Evolutionary conservation across 805 yeast species (phyloP), one percentile per base, ranked within the genome.

Genomic region (Myxozyma sirexii): DNA sequence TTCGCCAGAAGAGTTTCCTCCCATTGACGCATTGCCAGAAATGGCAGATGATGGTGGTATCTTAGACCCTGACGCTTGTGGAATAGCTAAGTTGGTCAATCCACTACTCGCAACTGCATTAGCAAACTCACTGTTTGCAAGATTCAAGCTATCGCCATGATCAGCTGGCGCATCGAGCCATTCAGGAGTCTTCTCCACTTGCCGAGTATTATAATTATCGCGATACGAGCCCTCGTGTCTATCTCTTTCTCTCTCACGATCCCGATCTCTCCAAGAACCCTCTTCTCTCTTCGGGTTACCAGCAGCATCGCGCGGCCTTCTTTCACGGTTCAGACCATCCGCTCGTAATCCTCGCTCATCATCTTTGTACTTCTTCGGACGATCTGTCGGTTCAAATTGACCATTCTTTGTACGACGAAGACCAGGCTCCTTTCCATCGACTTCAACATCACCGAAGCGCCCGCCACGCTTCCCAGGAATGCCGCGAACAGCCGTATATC

Each of bases 241-340:
- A 6, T 44, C 53, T 2, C 54, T 42, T 10, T 57, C 59, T 15
- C 37, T 47, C 10, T 54, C 59, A 15, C 55, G 48, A 44, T 57
- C 59, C 3, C 64, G 56, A 24, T 60, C 59, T 24, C 64, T 54
- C 64, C 64, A 61, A 4, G 62, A 61, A 5, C 60, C 57, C 15
- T 56, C 63, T n/a, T 56, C 62, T 27, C 56, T 45, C 35, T 35
- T 58, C 5, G 49, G 21, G n/a, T 19, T 31, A 12, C 41, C 38
- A n/a, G 54, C 15, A 12, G 10, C 19, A 4, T 51, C 60, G 17
- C 53, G 50, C 12, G 57, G 8, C 6, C 54, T 43, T 48, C 61
- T 37, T 15, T 53, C 61, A 12, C 61, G 53, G 33, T 7, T 29
- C 10, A 23, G 26, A 21, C n/a, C 21, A 21, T 35, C 50, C 15